These are phyloP conservation scores for Amanita thiersii DNA, from an alignment of 768 basidiomycete species.

Conservation along the genomic window DNA sequence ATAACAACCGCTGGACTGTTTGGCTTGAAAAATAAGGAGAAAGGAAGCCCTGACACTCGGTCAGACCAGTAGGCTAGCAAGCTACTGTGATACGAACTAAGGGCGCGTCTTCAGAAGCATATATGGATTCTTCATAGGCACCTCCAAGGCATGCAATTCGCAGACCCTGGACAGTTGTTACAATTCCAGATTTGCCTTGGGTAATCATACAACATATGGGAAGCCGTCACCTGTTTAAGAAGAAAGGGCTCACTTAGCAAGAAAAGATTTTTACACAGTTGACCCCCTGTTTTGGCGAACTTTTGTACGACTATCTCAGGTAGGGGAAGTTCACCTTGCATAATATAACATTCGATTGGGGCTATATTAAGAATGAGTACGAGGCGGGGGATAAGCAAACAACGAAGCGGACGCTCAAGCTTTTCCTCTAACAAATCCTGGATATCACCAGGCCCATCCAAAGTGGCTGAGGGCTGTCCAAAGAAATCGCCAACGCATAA, in stretches of 20 bases:
- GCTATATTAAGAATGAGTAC: constrained; percentile 34
- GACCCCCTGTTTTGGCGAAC: constrained; percentile 68
- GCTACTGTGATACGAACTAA: constrained; percentile 38
- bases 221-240: too few relatives aligned
- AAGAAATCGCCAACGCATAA: constrained; percentile 86
- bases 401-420: constrained; percentile 45
- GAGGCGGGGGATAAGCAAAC: constrained; percentile 7
- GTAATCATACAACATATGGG: constrained; percentile 7
- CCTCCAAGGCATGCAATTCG: constrained; percentile 86
- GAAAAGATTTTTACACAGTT: constrained; percentile 77
- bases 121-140: constrained; percentile 55
- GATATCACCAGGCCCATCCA: constrained; percentile 28
- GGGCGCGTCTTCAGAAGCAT: constrained; percentile 48
- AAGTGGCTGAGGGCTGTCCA: constrained; percentile 36
- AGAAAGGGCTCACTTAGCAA: constrained; percentile 61
- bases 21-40: constrained; percentile 69
- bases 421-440: constrained; percentile 63
- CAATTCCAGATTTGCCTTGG: constrained; percentile 71
- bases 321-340: constrained; percentile 75
- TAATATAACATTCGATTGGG: constrained; percentile 87
- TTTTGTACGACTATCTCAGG: constrained; percentile 68
- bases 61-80: constrained; percentile 6
- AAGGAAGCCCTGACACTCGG: constrained; percentile 51
- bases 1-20: constrained; percentile 62
- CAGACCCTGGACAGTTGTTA: constrained; percentile 73